A percentile compares a stretch with the other conserved stretches of the same genome.
Conservation (phyloP, 306 rosid genomes). For the Amphicarpaea edgeworthii region DNA sequence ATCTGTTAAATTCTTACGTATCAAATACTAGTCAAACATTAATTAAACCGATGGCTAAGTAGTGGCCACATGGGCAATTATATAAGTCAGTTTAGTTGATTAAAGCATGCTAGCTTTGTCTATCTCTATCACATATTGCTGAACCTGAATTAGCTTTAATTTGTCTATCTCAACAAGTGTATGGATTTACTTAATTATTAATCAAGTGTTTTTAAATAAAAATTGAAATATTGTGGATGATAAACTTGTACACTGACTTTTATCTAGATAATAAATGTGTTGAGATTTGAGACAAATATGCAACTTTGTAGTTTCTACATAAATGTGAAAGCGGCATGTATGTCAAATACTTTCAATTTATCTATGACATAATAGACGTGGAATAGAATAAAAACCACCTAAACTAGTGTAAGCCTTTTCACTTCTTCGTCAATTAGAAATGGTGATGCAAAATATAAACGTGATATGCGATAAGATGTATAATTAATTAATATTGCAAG, state of each 20-base stretch:
- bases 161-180: not conserved
- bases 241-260: not conserved
- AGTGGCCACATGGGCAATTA: not conserved
- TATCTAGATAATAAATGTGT: not conserved
- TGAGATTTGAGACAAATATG: constrained; percentile 7
- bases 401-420: not conserved
- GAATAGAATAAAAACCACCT: not conserved
- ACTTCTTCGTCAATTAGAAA: not conserved
- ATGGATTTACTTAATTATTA: not conserved
- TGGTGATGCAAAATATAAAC: not conserved
- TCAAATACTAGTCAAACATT: constrained; percentile 10
- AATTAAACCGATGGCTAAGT: constrained; percentile 4
- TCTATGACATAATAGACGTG: not conserved
- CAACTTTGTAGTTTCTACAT: not conserved
- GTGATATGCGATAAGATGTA: not conserved
- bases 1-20: not conserved
- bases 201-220: not conserved
- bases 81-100: not conserved
- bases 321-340: not conserved
- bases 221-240: not conserved
- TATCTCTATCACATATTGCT: not conserved
- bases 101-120: not conserved
- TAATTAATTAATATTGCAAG: not conserved
- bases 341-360: constrained; percentile 15
- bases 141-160: not conserved